Percentiles rank a stretch among this genome's conserved stretches.
Conservation (phyloP, 306 rosid genomes). For the Gleditsia sinensis region DNA sequence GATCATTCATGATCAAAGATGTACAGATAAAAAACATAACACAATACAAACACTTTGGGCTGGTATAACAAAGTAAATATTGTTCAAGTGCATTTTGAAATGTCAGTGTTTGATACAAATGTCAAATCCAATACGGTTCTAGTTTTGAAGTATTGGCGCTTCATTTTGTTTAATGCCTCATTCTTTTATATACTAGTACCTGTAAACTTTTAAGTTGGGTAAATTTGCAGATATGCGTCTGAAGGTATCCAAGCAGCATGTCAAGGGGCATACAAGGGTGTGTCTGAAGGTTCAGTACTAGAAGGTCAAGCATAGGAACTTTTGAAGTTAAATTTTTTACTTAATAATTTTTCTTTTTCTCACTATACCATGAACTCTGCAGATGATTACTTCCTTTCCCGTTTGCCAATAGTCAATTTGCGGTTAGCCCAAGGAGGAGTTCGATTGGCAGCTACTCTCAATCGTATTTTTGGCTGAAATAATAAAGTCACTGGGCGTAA, state of each 20-base stretch:
- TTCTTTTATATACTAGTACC: not conserved
- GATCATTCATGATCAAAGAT: no score
- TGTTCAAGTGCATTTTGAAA: no score
- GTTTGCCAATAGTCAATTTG: slow-evolving; percentile 58
- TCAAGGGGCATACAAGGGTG: slow-evolving; percentile 75
- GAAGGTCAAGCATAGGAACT: slow-evolving; percentile 45
- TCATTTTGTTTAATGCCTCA: not conserved
- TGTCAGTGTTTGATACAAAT: no score
- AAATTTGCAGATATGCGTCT: slow-evolving; percentile 51
- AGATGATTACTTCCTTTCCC: slow-evolving; percentile 81
- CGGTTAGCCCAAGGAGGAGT: slow-evolving; percentile 90
- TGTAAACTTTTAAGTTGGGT: not conserved
- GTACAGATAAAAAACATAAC: no score
- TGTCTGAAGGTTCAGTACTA: slow-evolving; percentile 55
- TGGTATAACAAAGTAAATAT: no score
- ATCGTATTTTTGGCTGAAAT: slow-evolving; percentile 59
- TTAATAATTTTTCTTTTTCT: not conserved
- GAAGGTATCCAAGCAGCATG: slow-evolving; percentile 79
- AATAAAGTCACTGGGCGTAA: no score
- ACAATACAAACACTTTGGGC: no score
- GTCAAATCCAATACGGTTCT: no score
- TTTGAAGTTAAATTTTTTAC: not conserved
- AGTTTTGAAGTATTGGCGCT: no score
- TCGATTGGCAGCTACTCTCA: slow-evolving; percentile 76
- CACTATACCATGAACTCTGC: slow-evolving; percentile 34